Evolutionary conservation across 805 yeast genomes (phyloP), one percentile per base, ranked within the genome.

Genomic region (Saccharomycopsis selenospora): DNA sequence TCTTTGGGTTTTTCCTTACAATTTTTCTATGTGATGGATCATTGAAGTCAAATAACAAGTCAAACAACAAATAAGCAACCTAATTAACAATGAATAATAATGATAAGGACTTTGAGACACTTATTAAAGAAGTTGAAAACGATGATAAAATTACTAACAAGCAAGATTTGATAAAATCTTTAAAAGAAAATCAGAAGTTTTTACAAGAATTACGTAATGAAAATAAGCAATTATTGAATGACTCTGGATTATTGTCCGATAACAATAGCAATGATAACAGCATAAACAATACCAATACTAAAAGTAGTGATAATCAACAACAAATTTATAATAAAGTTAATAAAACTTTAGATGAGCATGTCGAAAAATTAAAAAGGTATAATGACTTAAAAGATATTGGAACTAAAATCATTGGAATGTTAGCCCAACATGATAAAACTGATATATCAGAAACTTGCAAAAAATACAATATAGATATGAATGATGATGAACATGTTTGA

Each of bases 381-480:
- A 43, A 43, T 29, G 46, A 43, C 5, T 29, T 43, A 29, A 43
- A 43, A 30, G 46, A 43, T 29, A 29, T 30, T 20, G 46, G 24
- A 11, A 25, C 26, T 20, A 20, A 22, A 11, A 25, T 43, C 13
- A 27, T 43, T 28, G 46, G 46, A 8, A 30, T 43, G 20, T 20
- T 43, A n/a, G 46, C 46, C 14, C 13, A 18, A 14, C 36, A 43
- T 11, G 29, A 28, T 8, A 43, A 29, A 27, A 27, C 40, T 18
- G 46, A 43, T 20, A 24, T 43, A 28, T 10, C 26, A 14, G 38
- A 27, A 5, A 38, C 25, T 18, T 38, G 42, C 25, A 22, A 38
- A 8, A 38, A 38, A 13, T 38, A 38, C 25, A 33, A 33, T 20
- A 33, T 33, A 4, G 18, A 33, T 5, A 20, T 33, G 38, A 33